Percentiles rank a stretch among this genome's conserved stretches.
Evolutionary conservation across 1,284 basidiomycete species (phyloP).

Genomic region (Trametes versicolor): DNA sequence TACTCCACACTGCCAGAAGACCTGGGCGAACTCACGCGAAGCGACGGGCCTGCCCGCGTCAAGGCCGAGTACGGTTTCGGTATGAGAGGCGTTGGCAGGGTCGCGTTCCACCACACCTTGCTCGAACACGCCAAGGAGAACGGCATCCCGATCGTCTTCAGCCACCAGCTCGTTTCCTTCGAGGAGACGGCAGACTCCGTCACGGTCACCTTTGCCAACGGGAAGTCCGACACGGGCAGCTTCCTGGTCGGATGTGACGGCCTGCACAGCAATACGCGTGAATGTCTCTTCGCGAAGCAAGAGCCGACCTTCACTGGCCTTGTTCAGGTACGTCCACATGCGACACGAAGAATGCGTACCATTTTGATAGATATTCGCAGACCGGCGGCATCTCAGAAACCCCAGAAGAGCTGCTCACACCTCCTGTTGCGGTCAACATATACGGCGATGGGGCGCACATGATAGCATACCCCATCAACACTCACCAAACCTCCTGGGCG

Average conservation of each 20-base stretch:
- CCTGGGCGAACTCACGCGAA: conserved; percentile 44
- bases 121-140: conserved; percentile 45
- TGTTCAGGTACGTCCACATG: conserved; percentile 45
- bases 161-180: conserved; percentile 47
- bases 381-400: conserved; percentile 19
- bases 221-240: conserved; percentile 47
- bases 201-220: conserved; percentile 50
- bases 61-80: conserved; percentile 37
- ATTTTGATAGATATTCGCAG: background rate
- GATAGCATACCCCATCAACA: conserved; percentile 50
- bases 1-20: conserved; percentile 47
- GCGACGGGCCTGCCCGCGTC: conserved; percentile 39
- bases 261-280: conserved; percentile 54
- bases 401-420: conserved; percentile 1
- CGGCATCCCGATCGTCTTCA: conserved; percentile 51
- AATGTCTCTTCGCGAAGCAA: conserved; percentile 51
- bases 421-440: conserved; percentile 39
- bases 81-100: conserved; percentile 47
- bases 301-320: conserved; percentile 51
- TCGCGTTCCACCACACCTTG: conserved; percentile 47
- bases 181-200: conserved; percentile 47
- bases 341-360: too few relatives aligned
- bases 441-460: conserved; percentile 52
- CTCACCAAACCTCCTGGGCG: conserved; percentile 51
- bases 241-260: conserved; percentile 59